A percentile compares a stretch with the other conserved stretches of the same genome.
Conservation (phyloP, 2,329 filamentous ascomycete genomes). For the Colletotrichum noveboracense region DNA sequence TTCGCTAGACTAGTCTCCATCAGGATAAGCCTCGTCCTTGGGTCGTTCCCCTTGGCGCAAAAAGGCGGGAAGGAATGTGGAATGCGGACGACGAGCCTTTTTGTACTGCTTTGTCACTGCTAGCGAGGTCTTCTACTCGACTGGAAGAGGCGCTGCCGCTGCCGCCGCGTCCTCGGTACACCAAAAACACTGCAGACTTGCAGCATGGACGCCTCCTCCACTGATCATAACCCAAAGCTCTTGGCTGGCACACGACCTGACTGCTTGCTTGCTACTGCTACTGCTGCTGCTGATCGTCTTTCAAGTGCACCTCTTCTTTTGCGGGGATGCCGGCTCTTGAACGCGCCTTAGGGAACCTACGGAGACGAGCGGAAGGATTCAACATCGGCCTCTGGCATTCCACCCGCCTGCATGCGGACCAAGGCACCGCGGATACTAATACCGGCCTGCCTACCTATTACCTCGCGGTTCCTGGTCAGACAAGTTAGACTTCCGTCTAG, state of each 20-base stretch:
- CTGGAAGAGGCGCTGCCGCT: not conserved
- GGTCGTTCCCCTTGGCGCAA: not conserved
- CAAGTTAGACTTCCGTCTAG: not conserved
- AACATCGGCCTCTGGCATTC: not conserved
- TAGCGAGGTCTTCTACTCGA: not conserved
- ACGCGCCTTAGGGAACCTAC: not conserved
- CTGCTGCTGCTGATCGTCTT: not conserved
- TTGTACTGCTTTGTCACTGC: not conserved
- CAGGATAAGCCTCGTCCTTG: not conserved
- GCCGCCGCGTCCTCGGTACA: not conserved
- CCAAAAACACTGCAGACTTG: not conserved
- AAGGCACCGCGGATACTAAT: not conserved
- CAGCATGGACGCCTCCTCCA: not conserved
- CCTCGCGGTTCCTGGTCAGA: not conserved
- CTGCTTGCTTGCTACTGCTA: not conserved
- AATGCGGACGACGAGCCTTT: not conserved
- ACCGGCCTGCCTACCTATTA: not conserved
- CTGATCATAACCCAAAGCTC: not conserved
- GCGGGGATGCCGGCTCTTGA: not conserved
- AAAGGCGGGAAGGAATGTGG: slow-evolving; percentile 10
- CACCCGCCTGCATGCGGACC: not conserved
- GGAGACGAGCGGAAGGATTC: not conserved
- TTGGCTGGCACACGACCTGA: not conserved
- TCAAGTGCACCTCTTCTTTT: not conserved
- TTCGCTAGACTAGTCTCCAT: not conserved